Percentiles rank a stretch among this genome's conserved stretches.
Conservation (phyloP, 306 rosid species). For the Rosa persica region DNA sequence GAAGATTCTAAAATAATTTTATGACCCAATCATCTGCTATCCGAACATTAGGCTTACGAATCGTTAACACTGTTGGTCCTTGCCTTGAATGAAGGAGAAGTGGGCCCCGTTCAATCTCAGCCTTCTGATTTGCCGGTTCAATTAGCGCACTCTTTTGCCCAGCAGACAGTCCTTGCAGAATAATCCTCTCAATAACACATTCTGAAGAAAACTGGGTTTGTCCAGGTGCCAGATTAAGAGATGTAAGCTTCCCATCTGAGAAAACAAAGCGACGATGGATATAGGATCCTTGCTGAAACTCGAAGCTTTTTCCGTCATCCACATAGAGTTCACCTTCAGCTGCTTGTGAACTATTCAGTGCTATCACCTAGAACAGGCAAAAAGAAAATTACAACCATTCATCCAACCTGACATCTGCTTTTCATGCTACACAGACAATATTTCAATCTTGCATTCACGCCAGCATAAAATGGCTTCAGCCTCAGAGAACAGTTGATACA, state of each 20-base stretch:
- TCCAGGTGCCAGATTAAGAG: constrained; percentile 44
- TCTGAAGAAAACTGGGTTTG: constrained; percentile 39
- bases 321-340: constrained; percentile 93
- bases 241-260: constrained; percentile 65
- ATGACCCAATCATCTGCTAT: constrained; percentile 76
- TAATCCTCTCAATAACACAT: constrained; percentile 72
- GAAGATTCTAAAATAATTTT: constrained; percentile 40
- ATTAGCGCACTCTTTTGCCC: constrained; percentile 57
- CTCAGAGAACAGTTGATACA: background rate
- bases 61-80: constrained; percentile 42
- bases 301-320: constrained; percentile 86
- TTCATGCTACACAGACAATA: background rate
- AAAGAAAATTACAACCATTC: background rate
- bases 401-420: background rate
- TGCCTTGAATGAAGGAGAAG: constrained; percentile 58
- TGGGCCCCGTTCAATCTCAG: constrained; percentile 61
- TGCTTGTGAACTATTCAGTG: constrained; percentile 80
- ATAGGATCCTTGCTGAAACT: constrained; percentile 68
- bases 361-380: constrained; percentile 63
- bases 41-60: constrained; percentile 74
- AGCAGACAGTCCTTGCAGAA: constrained; percentile 64
- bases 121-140: constrained; percentile 61
- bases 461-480: background rate
- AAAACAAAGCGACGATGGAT: constrained; percentile 85
- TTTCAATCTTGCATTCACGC: background rate